Base-by-base conservation (phyloP, 495 filamentous ascomycete species). In the Melanomma pulvis-pyrius region DNA sequence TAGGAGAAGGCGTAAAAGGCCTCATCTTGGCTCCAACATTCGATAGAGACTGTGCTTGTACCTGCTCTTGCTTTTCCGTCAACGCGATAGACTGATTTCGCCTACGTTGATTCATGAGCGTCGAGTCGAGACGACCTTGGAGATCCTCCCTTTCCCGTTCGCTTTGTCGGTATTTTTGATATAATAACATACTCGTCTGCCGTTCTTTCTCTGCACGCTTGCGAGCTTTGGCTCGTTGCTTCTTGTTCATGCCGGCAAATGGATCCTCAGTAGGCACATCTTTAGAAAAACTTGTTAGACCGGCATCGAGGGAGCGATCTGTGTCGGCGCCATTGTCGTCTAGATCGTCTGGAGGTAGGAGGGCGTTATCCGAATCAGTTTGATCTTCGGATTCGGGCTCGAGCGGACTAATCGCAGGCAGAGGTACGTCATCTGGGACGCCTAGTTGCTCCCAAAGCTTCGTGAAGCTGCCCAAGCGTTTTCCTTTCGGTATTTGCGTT, bases 391-490 rank as follows among this genome's bases (percentile, higher is more conserved):
- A 17, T 29, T 50, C 53, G 11, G 34, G 36, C 59, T 59, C 34
- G 29, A 15, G 39, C 47, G 61, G 54, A 11, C 68, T 49, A 5
- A 72, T 53, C 26, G 46, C 26, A 9, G 74, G 73, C 26, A 69
- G 60, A 22, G 71, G 69, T 12, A 59, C 49, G 29, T 70, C 59
- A 11, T 56, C 25, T n/a, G 76, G 69, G 24, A 74, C 64, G 41
- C 73, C 77, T 25, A 82, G 69, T 61, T 71, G 77, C 56, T 76
- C 64, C 72, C 75, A 82, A 21, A 82, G 47, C 44, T 71, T 78
- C 46, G 70, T 68, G 57, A 82, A 82, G 55, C 81, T 75, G 19
- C 80, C 80, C 34, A 82, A 73, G n/a, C 30, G 41, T 22, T 50
- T 50, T 19, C 26, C 17, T 52, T 11, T 48, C 22, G 48, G 3